These are phyloP conservation scores for Physcia stellaris DNA, from an alignment of 495 filamentous ascomycete genomes.

Conservation along the genomic window DNA sequence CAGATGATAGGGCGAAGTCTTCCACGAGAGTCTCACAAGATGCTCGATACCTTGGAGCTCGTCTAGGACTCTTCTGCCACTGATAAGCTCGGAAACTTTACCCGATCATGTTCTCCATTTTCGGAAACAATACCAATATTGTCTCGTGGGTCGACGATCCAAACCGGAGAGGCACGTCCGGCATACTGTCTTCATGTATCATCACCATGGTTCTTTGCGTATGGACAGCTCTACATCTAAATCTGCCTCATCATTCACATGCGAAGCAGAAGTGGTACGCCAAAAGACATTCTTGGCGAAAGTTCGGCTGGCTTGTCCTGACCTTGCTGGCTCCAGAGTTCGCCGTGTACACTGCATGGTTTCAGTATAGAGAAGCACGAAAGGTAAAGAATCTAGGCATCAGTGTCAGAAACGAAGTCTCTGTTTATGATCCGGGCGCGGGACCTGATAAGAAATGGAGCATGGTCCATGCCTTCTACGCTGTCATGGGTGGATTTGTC, in stretches of 20 bases:
- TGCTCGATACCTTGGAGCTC: too few species aligned
- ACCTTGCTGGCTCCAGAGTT: constrained; percentile 7
- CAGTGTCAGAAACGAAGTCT: background rate
- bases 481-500: constrained; percentile 27
- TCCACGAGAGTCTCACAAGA: too few species aligned
- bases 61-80: too few species aligned
- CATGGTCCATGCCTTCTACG: constrained; percentile 24
- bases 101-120: too few species aligned
- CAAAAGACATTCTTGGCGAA: too few species aligned
- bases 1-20: too few species aligned
- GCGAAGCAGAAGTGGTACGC: too few species aligned
- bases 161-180: constrained; percentile 20
- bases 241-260: constrained; percentile 13
- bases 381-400: constrained; percentile 2
- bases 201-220: constrained; percentile 21
- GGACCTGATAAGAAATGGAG: constrained; percentile 17
- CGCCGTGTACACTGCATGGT: constrained; percentile 6
- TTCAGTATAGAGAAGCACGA: constrained; percentile 5
- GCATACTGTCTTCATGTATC: constrained; percentile 19
- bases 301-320: constrained; percentile 11
- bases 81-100: too few species aligned
- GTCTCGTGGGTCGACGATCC: constrained; percentile 16
- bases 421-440: background rate
- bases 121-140: too few species aligned
- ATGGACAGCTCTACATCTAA: constrained; percentile 20